phyloP scores from a whole-genome alignment of 805 yeast species.

The Candida sithepensis region DNA sequence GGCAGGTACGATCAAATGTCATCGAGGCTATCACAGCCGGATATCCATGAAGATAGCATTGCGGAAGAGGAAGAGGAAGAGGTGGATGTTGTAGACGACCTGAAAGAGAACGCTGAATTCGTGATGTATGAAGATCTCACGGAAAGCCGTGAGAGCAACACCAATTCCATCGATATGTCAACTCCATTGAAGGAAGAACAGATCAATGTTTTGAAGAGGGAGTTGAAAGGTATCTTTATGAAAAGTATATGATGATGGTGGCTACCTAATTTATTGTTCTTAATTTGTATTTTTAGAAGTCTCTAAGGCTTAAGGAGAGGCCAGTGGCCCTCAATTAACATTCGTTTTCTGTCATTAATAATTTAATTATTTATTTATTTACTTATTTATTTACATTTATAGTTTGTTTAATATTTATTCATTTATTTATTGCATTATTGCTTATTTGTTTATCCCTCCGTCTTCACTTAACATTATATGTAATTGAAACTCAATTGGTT shows the following conservation, averaged over 20 bases:
- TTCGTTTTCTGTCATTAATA: neutral
- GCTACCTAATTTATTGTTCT: neutral
- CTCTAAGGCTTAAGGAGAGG: neutral
- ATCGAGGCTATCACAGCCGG: neutral
- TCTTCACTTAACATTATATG: too few relatives aligned
- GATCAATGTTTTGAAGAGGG: slow-evolving; percentile 14
- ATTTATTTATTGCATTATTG: neutral
- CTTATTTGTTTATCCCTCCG: neutral
- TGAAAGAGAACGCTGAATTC: neutral
- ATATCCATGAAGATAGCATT: too few relatives aligned
- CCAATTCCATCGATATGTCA: slow-evolving; percentile 12
- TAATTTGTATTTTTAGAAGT: neutral
- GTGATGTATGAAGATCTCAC: slow-evolving; percentile 4
- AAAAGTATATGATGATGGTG: slow-evolving; percentile 8
- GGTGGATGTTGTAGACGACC: slow-evolving; percentile 1
- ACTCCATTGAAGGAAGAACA: slow-evolving; percentile 19
- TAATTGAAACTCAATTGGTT: too few relatives aligned
- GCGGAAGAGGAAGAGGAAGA: too few relatives aligned
- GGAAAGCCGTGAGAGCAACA: slow-evolving; percentile 8
- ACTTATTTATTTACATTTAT: too few relatives aligned
- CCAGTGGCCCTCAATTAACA: neutral
- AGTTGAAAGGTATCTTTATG: slow-evolving; percentile 18
- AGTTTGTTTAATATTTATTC: too few relatives aligned
- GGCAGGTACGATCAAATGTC: neutral
- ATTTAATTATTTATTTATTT: too few relatives aligned